A percentile compares a stretch with the other conserved stretches of the same genome.
Evolutionary conservation across 2,329 filamentous ascomycete species (phyloP).

Genomic region (Pseudogymnoascus sp.): DNA sequence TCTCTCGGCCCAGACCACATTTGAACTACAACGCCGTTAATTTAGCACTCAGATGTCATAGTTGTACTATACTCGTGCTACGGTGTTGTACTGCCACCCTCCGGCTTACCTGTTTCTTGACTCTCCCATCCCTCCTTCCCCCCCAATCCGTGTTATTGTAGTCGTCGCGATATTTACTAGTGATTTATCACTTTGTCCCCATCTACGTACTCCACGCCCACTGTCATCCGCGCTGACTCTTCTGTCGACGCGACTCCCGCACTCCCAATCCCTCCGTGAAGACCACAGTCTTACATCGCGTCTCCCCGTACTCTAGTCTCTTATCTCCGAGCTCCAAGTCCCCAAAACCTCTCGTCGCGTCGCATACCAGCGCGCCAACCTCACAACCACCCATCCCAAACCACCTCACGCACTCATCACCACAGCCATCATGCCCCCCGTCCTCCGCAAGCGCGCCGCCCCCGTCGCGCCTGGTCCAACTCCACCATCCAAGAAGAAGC

Average conservation of each 20-base stretch:
- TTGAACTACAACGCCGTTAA: background rate
- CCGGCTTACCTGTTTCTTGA: background rate
- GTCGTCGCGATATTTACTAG: background rate
- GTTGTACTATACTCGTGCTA: background rate
- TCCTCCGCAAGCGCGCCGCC: conserved; percentile 54
- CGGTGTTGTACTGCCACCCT: background rate
- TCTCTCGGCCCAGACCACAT: background rate
- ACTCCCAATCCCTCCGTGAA: background rate
- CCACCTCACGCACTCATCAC: conserved; percentile 1
- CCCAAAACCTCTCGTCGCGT: background rate
- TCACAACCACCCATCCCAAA: background rate
- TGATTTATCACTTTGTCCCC: background rate
- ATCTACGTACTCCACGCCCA: background rate
- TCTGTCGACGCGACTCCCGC: background rate
- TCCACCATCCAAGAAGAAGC: conserved; percentile 39
- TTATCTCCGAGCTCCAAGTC: background rate
- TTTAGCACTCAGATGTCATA: background rate
- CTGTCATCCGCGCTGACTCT: background rate
- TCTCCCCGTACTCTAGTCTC: background rate
- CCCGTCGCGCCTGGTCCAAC: conserved; percentile 38
- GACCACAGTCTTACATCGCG: background rate
- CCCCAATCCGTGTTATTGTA: background rate
- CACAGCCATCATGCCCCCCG: conserved; percentile 42
- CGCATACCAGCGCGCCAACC: background rate
- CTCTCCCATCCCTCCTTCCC: background rate